Base-by-base conservation (phyloP, 805 yeast genomes). In the Suhomyces sp. region DNA sequence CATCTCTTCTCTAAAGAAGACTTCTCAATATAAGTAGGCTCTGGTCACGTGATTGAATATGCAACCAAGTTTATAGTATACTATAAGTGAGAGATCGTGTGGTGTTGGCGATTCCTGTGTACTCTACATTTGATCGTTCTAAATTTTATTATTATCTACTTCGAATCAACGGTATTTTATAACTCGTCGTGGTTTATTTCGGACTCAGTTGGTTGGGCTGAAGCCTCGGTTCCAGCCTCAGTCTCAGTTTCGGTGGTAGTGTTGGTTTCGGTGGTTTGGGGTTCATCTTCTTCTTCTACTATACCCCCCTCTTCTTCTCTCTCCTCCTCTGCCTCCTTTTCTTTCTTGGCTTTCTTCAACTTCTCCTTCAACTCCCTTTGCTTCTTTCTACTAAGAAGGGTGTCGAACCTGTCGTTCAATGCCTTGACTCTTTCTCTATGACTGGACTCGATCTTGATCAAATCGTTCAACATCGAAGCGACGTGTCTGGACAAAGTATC, bases 281-380 rank as follows among this genome's bases (percentile, higher is more conserved):
- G 17, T 6, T 53, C 54, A n/a, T 46, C 44, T 23, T 54, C 46
- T 44, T 46, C 52, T 45, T 42, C 49, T 41, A 22, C 23, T 42
- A 42, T 23, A 9, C 9, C 26, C 12, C 36, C 48, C 4, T 27
- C 17, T 4, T 48, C 50, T 8, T 38, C 50, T 5, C 15, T 36
- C 19, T 48, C 40, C 12, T 56, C 60, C 48, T 62, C 59, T 38
- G 60, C 62, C 35, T 60, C 59, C 46, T 64, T 61, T 44, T 52
- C 55, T 51, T 58, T 56, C 46, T 62, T 60, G 40, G 58, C 65
- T 48, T 67, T 62, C 53, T 66, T 74, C 52, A 68, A 54, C 57
- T 68, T 67, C 42, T 66, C 66, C 57, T 71, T 70, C 40, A 61
- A 57, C 52, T 72, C 74, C 53, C 66, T 69, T 52, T 67, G 69